Evolutionary conservation across 345 rosid genomes (phyloP).

Genomic region (Hypericum perforatum): DNA sequence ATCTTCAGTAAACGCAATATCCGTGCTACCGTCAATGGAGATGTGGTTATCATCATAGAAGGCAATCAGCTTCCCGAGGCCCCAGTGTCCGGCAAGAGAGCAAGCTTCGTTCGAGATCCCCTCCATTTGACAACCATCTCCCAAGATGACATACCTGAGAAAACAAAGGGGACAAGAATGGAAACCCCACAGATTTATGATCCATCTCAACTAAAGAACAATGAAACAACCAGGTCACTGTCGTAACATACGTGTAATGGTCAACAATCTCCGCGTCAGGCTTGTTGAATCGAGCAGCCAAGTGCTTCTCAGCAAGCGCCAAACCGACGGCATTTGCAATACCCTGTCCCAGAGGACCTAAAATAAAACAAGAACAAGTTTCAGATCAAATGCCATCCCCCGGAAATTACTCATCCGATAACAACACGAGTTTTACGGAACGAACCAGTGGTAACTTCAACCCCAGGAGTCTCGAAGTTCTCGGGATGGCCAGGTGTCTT

Average conservation of each 20-base stretch:
- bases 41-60: conserved; percentile 32
- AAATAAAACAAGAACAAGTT: neutral
- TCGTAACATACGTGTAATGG: conserved; percentile 19
- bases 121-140: conserved; percentile 45
- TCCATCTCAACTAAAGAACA: neutral
- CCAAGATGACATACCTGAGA: conserved; percentile 25
- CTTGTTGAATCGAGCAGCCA: conserved; percentile 32
- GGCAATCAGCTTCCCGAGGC: conserved; percentile 28
- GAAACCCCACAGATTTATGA: neutral
- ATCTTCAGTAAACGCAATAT: conserved; percentile 27
- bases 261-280: conserved; percentile 25
- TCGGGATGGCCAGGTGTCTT: conserved; percentile 33
- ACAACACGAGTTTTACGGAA: neutral
- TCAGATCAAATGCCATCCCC: neutral
- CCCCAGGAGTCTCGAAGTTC: conserved; percentile 28
- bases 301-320: conserved; percentile 34
- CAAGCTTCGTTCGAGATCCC: conserved; percentile 37
- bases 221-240: no score
- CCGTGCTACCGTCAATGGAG: conserved; percentile 26
- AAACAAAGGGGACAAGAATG: neutral
- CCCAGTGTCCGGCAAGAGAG: conserved; percentile 35
- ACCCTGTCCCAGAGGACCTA: conserved; percentile 39
- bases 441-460: conserved; percentile 33
- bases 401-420: neutral
- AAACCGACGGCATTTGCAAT: conserved; percentile 35